Evolutionary conservation across 768 basidiomycete species (phyloP), one percentile per base, ranked within the genome.

Genomic region (Pluteus cervinus): DNA sequence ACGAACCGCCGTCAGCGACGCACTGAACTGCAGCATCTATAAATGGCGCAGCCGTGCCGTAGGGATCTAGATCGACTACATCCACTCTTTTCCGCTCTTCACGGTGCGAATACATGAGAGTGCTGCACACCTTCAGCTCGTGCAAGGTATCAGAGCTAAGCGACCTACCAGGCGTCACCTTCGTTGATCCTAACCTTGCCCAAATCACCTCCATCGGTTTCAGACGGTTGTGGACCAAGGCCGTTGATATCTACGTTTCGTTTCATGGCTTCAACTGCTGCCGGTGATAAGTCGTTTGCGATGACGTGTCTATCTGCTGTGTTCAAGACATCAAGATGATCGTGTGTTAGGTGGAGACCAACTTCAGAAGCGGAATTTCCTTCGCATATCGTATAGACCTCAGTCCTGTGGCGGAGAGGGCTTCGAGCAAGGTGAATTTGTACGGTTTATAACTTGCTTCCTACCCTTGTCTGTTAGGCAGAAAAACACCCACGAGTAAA

Each of bases 341-440:
- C 21, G 26, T 7, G 15, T 36, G 46, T 25, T 14, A 21, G 31
- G 20, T 1, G 26, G 14, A 9, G 32, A 41, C 78, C 55, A 34
- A 96, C 94, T 80, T 87, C 40, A 90, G 75, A 29, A 84, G 72
- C 1, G 93, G 91, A 7, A 99, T 91, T 61, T 99, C 96, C 50
- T 96, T 91, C 0, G 93, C 94, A 57, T 98, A 99, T 24, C 96
- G 86, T 37, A 99, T 96, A 1, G 93, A 85, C 5, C 96, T 81
- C 18, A 99, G 71, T 21, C 96, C 96, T 0, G 94, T 98, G 0
- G 96, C 96, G 12, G 93, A 93, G 22, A 99, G 76, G 0, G 93
- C 90, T 60, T 99, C 96, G 7, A 99, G 69, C 12, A 96, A 71
- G 12, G 81, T 79, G 48, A 92, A 76, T 48, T 75, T 81, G 46